These are phyloP conservation scores for Phyllosticta capitalensis DNA, from an alignment of 2,329 filamentous ascomycete genomes.

Conservation along the genomic window DNA sequence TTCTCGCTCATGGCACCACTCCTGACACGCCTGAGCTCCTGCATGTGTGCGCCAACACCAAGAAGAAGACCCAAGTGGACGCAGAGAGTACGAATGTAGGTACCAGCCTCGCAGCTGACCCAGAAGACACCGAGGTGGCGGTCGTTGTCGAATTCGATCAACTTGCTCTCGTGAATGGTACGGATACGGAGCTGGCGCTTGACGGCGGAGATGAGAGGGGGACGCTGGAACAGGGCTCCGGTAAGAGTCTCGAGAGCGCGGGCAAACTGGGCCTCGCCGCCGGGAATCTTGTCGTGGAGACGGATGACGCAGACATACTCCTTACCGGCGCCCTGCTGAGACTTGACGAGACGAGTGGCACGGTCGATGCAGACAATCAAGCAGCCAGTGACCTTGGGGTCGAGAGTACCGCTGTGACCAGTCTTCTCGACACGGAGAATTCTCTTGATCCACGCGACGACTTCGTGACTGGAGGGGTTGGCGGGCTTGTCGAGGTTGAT, in stretches of 20 bases:
- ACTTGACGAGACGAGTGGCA: constrained; percentile 95
- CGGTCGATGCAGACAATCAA: constrained; percentile 93
- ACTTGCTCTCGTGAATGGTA: constrained; percentile 94
- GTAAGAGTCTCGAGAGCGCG: constrained; percentile 92
- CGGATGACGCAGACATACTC: constrained; percentile 96
- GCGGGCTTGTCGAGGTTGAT: constrained; percentile 98
- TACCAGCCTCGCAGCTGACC: constrained; percentile 98
- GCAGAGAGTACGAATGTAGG: constrained; percentile 96
- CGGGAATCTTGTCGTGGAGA: constrained; percentile 89
- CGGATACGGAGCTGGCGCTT: constrained; percentile 98
- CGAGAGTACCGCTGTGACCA: constrained; percentile 94
- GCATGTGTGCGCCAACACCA: constrained; percentile 93
- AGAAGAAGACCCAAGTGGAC: constrained; percentile 74
- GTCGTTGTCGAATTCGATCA: constrained; percentile 95
- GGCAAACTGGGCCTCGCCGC: constrained; percentile 85
- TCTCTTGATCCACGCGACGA: constrained; percentile 98
- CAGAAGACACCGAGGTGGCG: constrained; percentile 96
- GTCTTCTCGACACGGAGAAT: constrained; percentile 95
- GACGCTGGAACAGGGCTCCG: constrained; percentile 92
- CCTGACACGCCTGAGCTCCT: constrained; percentile 88
- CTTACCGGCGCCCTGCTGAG: constrained; percentile 97
- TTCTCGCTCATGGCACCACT: constrained; percentile 92
- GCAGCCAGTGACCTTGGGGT: constrained; percentile 95
- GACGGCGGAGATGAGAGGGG: constrained; percentile 93
- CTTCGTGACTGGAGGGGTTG: constrained; percentile 96